Evolutionary conservation across 202 grass and related monocot genomes (phyloP).

Genomic region (Brachypodium distachyon): DNA sequence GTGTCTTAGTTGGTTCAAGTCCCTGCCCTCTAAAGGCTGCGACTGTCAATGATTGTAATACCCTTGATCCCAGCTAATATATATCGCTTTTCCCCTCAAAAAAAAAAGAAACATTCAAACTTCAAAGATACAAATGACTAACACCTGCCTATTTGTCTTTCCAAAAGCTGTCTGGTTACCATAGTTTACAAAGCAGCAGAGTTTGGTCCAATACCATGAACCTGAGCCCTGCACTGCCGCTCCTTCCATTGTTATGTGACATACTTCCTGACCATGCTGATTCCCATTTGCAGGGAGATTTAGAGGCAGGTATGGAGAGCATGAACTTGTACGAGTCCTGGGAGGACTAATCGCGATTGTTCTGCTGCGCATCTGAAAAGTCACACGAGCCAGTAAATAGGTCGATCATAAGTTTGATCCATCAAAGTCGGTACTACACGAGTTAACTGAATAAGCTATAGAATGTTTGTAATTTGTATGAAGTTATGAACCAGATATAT

Average conservation of each 20-base stretch:
- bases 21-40: too few relatives aligned
- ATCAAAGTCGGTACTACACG: background rate
- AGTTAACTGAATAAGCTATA: background rate
- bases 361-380: background rate
- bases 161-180: background rate
- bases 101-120: too few relatives aligned
- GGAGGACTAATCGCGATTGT: background rate
- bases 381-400: background rate
- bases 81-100: too few relatives aligned
- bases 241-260: background rate
- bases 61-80: too few relatives aligned
- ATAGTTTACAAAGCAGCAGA: background rate
- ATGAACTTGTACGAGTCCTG: slow-evolving; percentile 4
- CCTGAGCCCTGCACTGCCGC: background rate
- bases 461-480: background rate
- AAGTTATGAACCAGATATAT: background rate
- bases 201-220: too few relatives aligned
- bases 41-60: too few relatives aligned
- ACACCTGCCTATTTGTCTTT: background rate
- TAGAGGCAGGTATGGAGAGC: slow-evolving; percentile 23
- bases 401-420: background rate
- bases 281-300: slow-evolving; percentile 27
- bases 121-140: background rate
- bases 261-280: slow-evolving; percentile 7
- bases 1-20: too few relatives aligned